Evolutionary conservation across 768 basidiomycete genomes (phyloP), one percentile per base, ranked within the genome.

Genomic region (Naganishia vaughanmartiniae): DNA sequence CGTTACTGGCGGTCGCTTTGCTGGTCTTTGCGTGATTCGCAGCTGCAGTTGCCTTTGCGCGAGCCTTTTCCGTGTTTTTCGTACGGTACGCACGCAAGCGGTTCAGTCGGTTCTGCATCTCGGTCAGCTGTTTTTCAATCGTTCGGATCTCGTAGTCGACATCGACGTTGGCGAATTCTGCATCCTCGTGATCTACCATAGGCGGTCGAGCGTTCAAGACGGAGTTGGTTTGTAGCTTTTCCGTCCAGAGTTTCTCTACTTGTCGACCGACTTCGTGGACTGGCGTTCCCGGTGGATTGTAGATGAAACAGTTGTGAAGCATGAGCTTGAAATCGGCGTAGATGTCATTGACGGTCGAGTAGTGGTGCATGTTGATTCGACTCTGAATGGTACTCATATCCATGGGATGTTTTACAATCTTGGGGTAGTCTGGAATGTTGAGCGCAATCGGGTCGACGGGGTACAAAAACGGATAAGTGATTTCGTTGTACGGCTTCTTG

Each of bases 341-440:
- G 79, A 98, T 93, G 77, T 89, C 88, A 58, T 87, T 84, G 1
- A 91, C 89, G n/a, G 84, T 88, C 0, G 85, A 74, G 78, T 98
- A 99, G 72, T 89, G 87, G 65, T 86, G 84, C 39, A 84, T 84
- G 51, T 93, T 90, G 57, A 99, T 84, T 82, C 93, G 95, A 80
- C 84, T 87, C 74, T 88, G 87, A 84, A 99, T 93, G 11, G 91
- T 93, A 14, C 87, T 86, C 70, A 99, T 80, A 80, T 99, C 96
- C 92, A 99, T 98, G 4, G 96, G 96, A 76, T 87, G 88, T 84
- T 93, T 95, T 79, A 99, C 85, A 74, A 95, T 83, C 81, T 89
- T 90, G 2, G 88, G 87, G 81, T 99, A 99, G 24, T 85, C 84
- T 0, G 94, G 95, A 56, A 97, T 85, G 39, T 89, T 86, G 74